phyloP scores from a whole-genome alignment of 2,329 filamentous ascomycete species.

The Penicillium polonicum region DNA sequence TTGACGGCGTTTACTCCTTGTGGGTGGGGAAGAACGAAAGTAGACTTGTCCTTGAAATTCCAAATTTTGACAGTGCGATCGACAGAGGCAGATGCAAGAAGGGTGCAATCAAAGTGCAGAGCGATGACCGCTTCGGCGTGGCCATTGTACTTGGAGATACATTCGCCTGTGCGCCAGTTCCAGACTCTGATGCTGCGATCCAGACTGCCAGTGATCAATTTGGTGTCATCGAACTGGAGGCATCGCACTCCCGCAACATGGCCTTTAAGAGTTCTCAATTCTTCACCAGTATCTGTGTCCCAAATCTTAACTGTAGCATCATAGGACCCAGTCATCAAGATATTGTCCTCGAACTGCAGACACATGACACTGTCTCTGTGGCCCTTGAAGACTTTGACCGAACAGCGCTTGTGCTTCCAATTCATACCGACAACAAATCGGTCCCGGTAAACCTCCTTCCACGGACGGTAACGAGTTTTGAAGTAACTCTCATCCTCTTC shows the following conservation, averaged over 20 bases:
- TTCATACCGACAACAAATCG: conserved; percentile 94
- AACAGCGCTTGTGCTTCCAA: conserved; percentile 93
- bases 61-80: conserved; percentile 90
- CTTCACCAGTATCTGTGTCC: conserved; percentile 85
- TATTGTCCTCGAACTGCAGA: conserved; percentile 79
- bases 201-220: conserved; percentile 85
- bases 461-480: conserved; percentile 62
- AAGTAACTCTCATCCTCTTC: conserved; percentile 50
- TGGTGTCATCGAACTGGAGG: conserved; percentile 88
- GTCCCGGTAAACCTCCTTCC: conserved; percentile 97
- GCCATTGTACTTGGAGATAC: conserved; percentile 74
- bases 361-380: conserved; percentile 86
- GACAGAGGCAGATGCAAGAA: conserved; percentile 83
- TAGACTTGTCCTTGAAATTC: conserved; percentile 82
- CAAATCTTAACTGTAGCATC: conserved; percentile 94
- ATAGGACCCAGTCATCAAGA: conserved; percentile 91
- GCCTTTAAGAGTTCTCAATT: conserved; percentile 78
- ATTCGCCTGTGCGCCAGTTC: conserved; percentile 93
- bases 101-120: conserved; percentile 80
- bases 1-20: conserved; percentile 98
- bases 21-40: conserved; percentile 74
- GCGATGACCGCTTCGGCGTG: conserved; percentile 82
- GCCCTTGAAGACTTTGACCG: conserved; percentile 78
- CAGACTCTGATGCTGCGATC: conserved; percentile 88
- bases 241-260: conserved; percentile 82